These are phyloP conservation scores for Ustilago sp. DNA, from an alignment of 1,284 basidiomycete genomes.

Conservation along the genomic window DNA sequence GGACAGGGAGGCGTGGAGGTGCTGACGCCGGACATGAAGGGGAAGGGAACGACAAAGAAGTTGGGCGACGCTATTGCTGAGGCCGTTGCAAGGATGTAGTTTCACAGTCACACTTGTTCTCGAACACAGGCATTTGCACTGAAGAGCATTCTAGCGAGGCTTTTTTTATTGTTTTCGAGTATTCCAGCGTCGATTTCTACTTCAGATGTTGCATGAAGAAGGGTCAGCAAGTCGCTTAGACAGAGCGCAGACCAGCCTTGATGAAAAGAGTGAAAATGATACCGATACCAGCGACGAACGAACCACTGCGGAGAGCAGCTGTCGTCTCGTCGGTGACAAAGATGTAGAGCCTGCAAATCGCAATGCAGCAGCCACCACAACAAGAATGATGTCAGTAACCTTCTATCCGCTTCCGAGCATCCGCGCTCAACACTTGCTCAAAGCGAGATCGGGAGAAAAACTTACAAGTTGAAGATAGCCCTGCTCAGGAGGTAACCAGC, in stretches of 20 bases:
- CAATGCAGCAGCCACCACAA: background rate
- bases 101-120: background rate
- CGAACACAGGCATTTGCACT: background rate
- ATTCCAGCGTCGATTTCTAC: too few relatives aligned
- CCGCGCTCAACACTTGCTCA: background rate
- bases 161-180: too few relatives aligned
- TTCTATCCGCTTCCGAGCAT: background rate
- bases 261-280: slow-evolving; percentile 51
- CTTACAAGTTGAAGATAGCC: slow-evolving; percentile 55
- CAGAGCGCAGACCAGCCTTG: slow-evolving; percentile 37
- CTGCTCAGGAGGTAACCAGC: slow-evolving; percentile 50
- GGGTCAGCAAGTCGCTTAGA: slow-evolving; percentile 7
- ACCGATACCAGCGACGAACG: slow-evolving; percentile 39
- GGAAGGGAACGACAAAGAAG: slow-evolving; percentile 31
- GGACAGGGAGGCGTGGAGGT: slow-evolving; percentile 16
- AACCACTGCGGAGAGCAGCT: slow-evolving; percentile 23
- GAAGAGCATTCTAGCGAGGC: background rate
- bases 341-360: slow-evolving; percentile 36
- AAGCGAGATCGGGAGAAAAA: background rate
- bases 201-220: background rate
- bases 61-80: slow-evolving; percentile 49
- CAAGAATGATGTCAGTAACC: background rate
- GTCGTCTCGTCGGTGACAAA: slow-evolving; percentile 28
- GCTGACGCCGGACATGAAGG: slow-evolving; percentile 54
- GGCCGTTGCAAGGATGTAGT: slow-evolving; percentile 22